A percentile compares a stretch with the other conserved stretches of the same genome.
Conservation (phyloP, 805 yeast genomes). For the Clavispora phyllophila region DNA sequence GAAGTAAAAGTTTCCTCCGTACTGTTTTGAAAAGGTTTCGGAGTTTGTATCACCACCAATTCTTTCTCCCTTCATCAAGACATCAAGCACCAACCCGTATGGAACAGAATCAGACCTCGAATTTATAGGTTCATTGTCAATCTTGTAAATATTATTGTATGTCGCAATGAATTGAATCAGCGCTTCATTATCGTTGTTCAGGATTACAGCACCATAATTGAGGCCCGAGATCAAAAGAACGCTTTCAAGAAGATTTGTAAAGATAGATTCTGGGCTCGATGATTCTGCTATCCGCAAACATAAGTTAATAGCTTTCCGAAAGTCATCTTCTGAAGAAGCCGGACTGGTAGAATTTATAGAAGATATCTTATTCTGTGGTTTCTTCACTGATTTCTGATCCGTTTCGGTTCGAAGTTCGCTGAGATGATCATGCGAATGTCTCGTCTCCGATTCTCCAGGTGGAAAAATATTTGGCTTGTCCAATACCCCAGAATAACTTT, state of each 20-base stretch:
- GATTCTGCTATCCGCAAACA: conserved; percentile 49
- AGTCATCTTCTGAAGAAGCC: conserved; percentile 5
- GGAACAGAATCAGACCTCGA: conserved; percentile 43
- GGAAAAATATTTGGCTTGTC: background rate
- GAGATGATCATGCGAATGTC: background rate
- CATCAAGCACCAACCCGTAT: conserved; percentile 31
- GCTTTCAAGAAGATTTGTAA: conserved; percentile 34
- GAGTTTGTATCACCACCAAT: conserved; percentile 33
- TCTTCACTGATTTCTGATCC: background rate
- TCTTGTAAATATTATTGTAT: conserved; percentile 17
- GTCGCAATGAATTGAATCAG: conserved; percentile 26
- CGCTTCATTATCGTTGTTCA: conserved; percentile 20
- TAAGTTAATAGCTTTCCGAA: conserved; percentile 36
- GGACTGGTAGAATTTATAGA: background rate
- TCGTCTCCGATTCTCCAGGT: background rate
- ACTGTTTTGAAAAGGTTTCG: conserved; percentile 26
- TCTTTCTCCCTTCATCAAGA: conserved; percentile 31
- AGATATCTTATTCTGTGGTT: background rate
- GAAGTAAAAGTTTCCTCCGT: conserved; percentile 39
- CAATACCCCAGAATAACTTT: background rate
- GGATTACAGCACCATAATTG: conserved; percentile 28
- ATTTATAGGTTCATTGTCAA: conserved; percentile 30
- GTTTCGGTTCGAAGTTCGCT: background rate
- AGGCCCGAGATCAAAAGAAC: conserved; percentile 33
- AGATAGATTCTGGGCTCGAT: conserved; percentile 32